Percentiles rank a stretch among this genome's conserved stretches.
phyloP scores from a whole-genome alignment of 306 rosid species.

The Quercus dentata region DNA sequence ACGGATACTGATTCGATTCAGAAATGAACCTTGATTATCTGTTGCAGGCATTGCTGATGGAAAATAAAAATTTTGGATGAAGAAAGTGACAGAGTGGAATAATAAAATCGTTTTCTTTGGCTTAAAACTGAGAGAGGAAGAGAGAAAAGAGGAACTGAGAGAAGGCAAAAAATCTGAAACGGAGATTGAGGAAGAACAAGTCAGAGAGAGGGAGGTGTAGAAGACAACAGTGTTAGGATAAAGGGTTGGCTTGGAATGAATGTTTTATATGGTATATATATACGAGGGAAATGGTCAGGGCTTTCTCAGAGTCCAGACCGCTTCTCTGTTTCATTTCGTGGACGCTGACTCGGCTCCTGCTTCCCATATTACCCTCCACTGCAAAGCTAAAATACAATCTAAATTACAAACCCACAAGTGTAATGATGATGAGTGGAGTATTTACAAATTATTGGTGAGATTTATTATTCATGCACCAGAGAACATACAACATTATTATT shows the following conservation, averaged over 20 bases:
- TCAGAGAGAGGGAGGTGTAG: conserved; percentile 1
- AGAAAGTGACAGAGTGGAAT: not conserved
- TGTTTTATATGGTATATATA: conserved; percentile 1
- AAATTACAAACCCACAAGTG: too few species aligned
- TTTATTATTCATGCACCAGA: too few species aligned
- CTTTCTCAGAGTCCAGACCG: conserved; percentile 31
- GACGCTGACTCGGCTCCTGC: conserved; percentile 25
- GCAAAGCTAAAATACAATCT: too few species aligned
- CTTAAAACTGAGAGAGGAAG: too few species aligned
- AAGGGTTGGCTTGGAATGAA: conserved; percentile 23
- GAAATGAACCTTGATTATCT: conserved; percentile 75
- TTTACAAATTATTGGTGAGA: too few species aligned
- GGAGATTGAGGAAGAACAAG: not conserved
- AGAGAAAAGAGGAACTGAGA: not conserved
- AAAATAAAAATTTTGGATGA: not conserved
- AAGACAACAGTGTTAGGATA: conserved; percentile 8
- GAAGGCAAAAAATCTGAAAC: not conserved
- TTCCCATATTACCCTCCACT: conserved; percentile 11
- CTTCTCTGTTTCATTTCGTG: conserved; percentile 31
- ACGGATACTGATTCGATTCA: conserved; percentile 87
- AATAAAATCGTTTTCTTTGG: too few species aligned
- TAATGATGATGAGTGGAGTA: too few species aligned
- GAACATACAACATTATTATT: too few species aligned
- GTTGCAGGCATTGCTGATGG: conserved; percentile 68
- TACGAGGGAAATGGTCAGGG: conserved; percentile 23